These are phyloP conservation scores for Starmerella bacillaris DNA, from an alignment of 805 yeast genomes.

Conservation along the genomic window DNA sequence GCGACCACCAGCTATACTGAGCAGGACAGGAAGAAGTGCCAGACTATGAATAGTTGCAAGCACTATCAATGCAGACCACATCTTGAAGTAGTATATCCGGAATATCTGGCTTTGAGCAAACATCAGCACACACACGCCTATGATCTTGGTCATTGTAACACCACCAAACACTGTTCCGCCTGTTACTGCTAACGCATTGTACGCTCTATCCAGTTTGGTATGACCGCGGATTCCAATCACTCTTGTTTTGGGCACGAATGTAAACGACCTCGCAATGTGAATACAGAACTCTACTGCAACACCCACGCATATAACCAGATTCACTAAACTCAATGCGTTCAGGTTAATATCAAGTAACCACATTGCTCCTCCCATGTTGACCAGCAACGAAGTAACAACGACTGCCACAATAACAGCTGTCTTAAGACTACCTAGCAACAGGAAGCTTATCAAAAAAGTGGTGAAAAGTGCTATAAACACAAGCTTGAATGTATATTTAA, in stretches of 20 bases:
- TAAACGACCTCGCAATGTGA: slow-evolving; percentile 67
- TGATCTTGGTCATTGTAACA: slow-evolving; percentile 69
- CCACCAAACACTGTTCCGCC: slow-evolving; percentile 87
- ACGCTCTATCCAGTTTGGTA: slow-evolving; percentile 25
- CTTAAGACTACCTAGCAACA: slow-evolving; percentile 48
- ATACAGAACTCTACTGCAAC: slow-evolving; percentile 84
- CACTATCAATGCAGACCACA: slow-evolving; percentile 74
- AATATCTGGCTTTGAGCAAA: slow-evolving; percentile 77
- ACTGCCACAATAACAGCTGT: slow-evolving; percentile 39
- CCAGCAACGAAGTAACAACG: slow-evolving; percentile 46
- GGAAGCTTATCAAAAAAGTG: slow-evolving; percentile 27
- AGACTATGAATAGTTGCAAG: slow-evolving; percentile 67
- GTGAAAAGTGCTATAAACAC: slow-evolving; percentile 27
- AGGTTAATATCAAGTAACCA: slow-evolving; percentile 54
- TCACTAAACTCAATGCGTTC: slow-evolving; percentile 80
- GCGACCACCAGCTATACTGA: slow-evolving; percentile 46
- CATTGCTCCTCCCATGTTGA: slow-evolving; percentile 69
- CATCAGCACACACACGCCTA: slow-evolving; percentile 74
- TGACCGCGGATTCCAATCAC: slow-evolving; percentile 19
- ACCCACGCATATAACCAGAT: slow-evolving; percentile 81
- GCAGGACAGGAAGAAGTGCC: slow-evolving; percentile 56
- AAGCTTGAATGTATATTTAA: slow-evolving; percentile 32
- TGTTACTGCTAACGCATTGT: slow-evolving; percentile 50
- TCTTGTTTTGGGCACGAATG: slow-evolving; percentile 27
- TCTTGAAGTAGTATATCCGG: slow-evolving; percentile 78